Evolutionary conservation across 495 filamentous ascomycete genomes (phyloP), one percentile per base, ranked within the genome.

Genomic region (Elasticomyces elasticus): DNA sequence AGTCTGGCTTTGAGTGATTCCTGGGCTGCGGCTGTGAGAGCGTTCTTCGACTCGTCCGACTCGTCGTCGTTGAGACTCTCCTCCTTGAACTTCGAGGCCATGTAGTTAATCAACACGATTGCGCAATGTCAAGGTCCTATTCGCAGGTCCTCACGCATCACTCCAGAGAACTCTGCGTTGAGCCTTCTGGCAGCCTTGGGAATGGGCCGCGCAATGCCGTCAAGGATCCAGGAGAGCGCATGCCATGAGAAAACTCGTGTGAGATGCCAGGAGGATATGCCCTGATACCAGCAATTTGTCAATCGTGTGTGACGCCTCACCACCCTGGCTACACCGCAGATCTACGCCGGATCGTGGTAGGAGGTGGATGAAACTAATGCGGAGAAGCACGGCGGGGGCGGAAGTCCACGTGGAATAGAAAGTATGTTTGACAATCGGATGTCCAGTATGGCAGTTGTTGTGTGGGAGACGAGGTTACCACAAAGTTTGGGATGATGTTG

Each of bases 1-100:
- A 58, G 25, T 31, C 52, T 53, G 11, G 51, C 49, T 20, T 41
- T 43, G 25, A 58, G 50, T 12, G 49, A n/a, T 25, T 54, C 46
- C 28, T 58, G 38, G 2, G 59, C 51, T 5, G 41, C 49, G 2
- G 41, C 35, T 1, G 53, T 56, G 26, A 44, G 25, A 12, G 27
- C 24, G 17, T 43, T 51, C 40, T 41, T 51, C 10, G 49, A 13
- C 23, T 23, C 23, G 9, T 24, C 22, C 19, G 48, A 24, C 31
- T 37, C 48, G 48, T 40, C 48, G 48, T 33, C 48, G 40, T 51
- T 28, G 48, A 15, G 11, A 26, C 25, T 28, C n/a, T 51, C 48
- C 20, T 15, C 2, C 27, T 40, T 40, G 11, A 19, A 7, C 4
- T 26, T 26, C 7, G 48, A 20, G 19, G 48, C 48, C 48, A 51